These are phyloP conservation scores for Barbatosphaeria neglecta DNA, from an alignment of 495 filamentous ascomycete genomes.

Conservation along the genomic window DNA sequence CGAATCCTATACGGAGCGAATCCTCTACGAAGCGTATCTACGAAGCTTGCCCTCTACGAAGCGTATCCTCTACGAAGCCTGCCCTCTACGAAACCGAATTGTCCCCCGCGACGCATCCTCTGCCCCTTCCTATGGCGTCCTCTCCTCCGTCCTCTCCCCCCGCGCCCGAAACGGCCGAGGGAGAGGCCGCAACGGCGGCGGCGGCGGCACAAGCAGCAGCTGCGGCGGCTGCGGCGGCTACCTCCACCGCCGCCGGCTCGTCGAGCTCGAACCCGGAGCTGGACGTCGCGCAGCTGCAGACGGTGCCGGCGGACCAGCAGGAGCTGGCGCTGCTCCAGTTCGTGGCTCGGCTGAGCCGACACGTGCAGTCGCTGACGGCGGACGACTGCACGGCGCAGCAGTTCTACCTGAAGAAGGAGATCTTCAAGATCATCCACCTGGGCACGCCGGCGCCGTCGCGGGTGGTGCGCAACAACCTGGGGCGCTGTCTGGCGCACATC, in stretches of 20 bases:
- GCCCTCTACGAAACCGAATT: too few species aligned
- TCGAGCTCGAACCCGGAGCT: conserved; percentile 49
- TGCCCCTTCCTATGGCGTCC: background rate
- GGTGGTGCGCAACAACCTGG: conserved; percentile 80
- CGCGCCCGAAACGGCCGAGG: background rate
- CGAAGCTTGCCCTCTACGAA: too few species aligned
- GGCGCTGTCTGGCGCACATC: conserved; percentile 70
- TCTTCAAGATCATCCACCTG: conserved; percentile 85
- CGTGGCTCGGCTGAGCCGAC: conserved; percentile 67
- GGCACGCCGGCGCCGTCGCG: conserved; percentile 72
- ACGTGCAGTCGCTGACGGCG: conserved; percentile 60
- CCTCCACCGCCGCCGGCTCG: conserved; percentile 18
- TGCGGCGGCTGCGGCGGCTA: background rate
- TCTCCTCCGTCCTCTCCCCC: background rate
- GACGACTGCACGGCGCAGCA: conserved; percentile 81
- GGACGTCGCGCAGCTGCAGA: conserved; percentile 76
- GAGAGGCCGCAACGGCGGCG: background rate
- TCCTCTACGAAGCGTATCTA: too few species aligned
- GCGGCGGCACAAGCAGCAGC: background rate
- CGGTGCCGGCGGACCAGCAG: conserved; percentile 88
- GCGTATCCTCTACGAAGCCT: too few species aligned
- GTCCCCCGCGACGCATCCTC: background rate
- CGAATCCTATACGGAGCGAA: too few species aligned
- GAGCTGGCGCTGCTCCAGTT: conserved; percentile 88
- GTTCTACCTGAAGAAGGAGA: conserved; percentile 75